Conservation (phyloP, 352 stramenopile species). For the Peronospora farinosa region DNA sequence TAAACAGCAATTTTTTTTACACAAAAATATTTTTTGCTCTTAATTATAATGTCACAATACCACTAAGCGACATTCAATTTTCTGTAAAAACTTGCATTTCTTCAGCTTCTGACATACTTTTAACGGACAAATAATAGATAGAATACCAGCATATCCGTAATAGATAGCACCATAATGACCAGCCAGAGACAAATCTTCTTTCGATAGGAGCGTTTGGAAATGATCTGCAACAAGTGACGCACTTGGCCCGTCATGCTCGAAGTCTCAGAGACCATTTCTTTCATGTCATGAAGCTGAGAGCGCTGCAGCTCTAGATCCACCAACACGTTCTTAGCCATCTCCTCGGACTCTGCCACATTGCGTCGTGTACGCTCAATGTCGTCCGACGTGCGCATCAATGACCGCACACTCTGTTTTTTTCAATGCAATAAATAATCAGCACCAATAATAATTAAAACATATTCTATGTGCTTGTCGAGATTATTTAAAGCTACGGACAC, state of each 20-base stretch:
- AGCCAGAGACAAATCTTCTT: slow-evolving; percentile 67
- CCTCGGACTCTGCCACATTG: slow-evolving; percentile 56
- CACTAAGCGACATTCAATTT: no score
- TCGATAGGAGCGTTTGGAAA: slow-evolving; percentile 61
- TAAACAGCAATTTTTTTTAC: no score
- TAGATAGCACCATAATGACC: slow-evolving; percentile 56
- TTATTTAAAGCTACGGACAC: slow-evolving; percentile 5
- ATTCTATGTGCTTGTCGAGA: no score
- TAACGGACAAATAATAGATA: slow-evolving; percentile 80
- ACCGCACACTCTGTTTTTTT: slow-evolving; percentile 49
- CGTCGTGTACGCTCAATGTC: slow-evolving; percentile 66
- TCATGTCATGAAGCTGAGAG: slow-evolving; percentile 75
- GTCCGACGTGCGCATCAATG: slow-evolving; percentile 63
- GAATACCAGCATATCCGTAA: slow-evolving; percentile 71
- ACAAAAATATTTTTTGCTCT: no score
- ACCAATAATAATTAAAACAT: no score
- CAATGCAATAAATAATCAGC: background rate
- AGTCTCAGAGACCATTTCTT: slow-evolving; percentile 72
- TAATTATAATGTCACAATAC: no score
- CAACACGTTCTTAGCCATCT: slow-evolving; percentile 62
- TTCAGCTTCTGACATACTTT: background rate
- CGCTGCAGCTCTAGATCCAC: slow-evolving; percentile 77
- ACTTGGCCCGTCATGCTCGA: slow-evolving; percentile 60
- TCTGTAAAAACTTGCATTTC: background rate
- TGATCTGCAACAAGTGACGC: slow-evolving; percentile 57